Evolutionary conservation across 164 flowering plant genomes (phyloP), one percentile per base, ranked within the genome.

Genomic region (Paratinospora sagittata): DNA sequence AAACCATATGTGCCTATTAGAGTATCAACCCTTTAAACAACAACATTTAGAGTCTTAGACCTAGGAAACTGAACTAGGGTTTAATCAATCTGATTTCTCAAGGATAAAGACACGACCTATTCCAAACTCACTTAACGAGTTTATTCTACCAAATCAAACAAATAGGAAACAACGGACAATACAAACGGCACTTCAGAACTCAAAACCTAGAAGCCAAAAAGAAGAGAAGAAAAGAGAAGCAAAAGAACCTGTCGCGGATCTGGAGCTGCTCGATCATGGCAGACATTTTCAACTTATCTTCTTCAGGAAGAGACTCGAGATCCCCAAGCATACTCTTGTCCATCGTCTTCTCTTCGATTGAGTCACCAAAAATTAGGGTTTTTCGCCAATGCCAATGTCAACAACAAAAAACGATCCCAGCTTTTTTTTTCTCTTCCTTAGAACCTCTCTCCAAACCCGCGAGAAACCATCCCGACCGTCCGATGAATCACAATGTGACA

Each of bases 261-360:
- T 91, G 97, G 57, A 88, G 94, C 78, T 91, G 90, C 30, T 91
- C 97, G 68, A 91, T 86, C 86, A 88, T 86, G 74, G 82, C 36
- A 61, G 88, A 49, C 92, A 91, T 89, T 68, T 81, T 75, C 61
- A 76, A 45, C 87, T 89, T 83, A 66, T 88, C 97, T 73, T 81
- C 91, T 61, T 91, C 90, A 0, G 92, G 86, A 65, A 91, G 85
- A 68, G 82, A 78, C 11, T 87, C 92, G 27, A 91, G 75, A 71
- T 87, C 92, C 17, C 85, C 90, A 7, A 91, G 76, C 91, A 89
- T 86, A 79, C 74, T 82, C 85, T 85, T 87, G 81, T 91, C 97
- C 94, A 91, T 84, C 58, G 75, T 73, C 30, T 66, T 23, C 24
- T 3, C 21, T 55, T 55, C 61, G 61, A 55, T 47, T 37, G 52